phyloP scores from a whole-genome alignment of 495 filamentous ascomycete genomes.

The Rostrohypoxylon terebratum region DNA sequence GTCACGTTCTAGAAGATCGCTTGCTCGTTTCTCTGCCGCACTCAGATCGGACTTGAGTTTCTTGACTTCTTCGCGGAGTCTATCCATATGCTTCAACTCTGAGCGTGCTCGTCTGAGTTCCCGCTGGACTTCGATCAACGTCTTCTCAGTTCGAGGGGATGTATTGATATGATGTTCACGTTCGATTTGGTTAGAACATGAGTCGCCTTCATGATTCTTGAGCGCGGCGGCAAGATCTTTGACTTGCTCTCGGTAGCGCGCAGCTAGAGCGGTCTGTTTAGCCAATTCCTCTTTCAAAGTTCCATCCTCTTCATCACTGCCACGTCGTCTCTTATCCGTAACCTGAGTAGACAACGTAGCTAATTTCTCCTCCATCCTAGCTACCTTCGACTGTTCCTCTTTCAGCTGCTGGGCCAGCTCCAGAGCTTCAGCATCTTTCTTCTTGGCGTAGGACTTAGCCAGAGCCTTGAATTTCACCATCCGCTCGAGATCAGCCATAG shows the following conservation, averaged over 20 bases:
- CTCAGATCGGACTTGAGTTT: constrained; percentile 59
- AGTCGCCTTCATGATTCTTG: constrained; percentile 57
- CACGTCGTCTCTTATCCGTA: constrained; percentile 51
- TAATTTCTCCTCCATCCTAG: constrained; percentile 70
- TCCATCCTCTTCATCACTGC: constrained; percentile 60
- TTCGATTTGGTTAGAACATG: constrained; percentile 42
- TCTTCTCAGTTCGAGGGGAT: constrained; percentile 61
- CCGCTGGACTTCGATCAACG: constrained; percentile 57
- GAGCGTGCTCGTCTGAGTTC: constrained; percentile 61
- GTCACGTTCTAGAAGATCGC: constrained; percentile 30
- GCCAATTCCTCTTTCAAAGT: constrained; percentile 68
- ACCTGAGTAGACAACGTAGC: constrained; percentile 70
- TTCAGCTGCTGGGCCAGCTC: constrained; percentile 77
- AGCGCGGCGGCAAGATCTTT: constrained; percentile 69
- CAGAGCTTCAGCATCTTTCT: constrained; percentile 85
- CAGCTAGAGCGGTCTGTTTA: constrained; percentile 73
- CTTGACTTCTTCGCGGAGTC: constrained; percentile 61
- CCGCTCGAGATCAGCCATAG: constrained; percentile 80
- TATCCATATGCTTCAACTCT: constrained; percentile 63
- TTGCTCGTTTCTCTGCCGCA: constrained; percentile 57
- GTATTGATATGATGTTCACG: constrained; percentile 40
- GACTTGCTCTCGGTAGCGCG: constrained; percentile 75
- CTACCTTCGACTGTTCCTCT: constrained; percentile 69
- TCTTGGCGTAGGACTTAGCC: constrained; percentile 88
- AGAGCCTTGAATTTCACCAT: constrained; percentile 82